Evolutionary conservation across 805 yeast genomes (phyloP).

Genomic region (Alloascoidea hylecoeti): DNA sequence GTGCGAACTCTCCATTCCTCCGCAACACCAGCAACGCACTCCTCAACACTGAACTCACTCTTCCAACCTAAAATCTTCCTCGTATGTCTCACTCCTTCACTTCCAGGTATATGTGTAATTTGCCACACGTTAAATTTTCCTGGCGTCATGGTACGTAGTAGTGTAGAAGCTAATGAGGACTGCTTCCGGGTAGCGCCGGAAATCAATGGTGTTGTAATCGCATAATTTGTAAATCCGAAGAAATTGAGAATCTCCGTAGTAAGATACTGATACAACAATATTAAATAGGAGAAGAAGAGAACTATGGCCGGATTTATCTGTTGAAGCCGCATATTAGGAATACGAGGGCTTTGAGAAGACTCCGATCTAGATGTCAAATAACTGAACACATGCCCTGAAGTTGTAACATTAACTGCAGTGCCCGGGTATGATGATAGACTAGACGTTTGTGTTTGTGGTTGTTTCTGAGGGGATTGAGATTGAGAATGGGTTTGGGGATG

Average conservation of each 20-base stretch:
- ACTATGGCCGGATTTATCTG: neutral
- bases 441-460: too few species aligned
- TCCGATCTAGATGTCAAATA: neutral
- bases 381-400: neutral
- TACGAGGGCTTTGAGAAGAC: too few species aligned
- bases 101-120: neutral
- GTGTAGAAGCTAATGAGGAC: neutral
- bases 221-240: neutral
- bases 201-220: neutral
- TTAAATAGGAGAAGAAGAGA: neutral
- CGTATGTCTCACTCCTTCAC: neutral
- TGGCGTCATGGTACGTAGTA: neutral
- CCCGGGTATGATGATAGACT: too few species aligned
- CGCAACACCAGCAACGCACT: neutral
- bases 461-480: too few species aligned
- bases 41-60: conserved; percentile 1
- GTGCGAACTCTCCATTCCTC: neutral
- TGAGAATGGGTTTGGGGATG: too few species aligned
- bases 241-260: neutral
- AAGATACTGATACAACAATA: neutral
- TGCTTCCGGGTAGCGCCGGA: neutral
- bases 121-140: neutral
- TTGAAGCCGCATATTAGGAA: neutral
- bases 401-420: too few species aligned
- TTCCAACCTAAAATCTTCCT: neutral